Evolutionary conservation across 192 early-diverging fungal species (phyloP).

Genomic region (Gamsiella multidivaricata): DNA sequence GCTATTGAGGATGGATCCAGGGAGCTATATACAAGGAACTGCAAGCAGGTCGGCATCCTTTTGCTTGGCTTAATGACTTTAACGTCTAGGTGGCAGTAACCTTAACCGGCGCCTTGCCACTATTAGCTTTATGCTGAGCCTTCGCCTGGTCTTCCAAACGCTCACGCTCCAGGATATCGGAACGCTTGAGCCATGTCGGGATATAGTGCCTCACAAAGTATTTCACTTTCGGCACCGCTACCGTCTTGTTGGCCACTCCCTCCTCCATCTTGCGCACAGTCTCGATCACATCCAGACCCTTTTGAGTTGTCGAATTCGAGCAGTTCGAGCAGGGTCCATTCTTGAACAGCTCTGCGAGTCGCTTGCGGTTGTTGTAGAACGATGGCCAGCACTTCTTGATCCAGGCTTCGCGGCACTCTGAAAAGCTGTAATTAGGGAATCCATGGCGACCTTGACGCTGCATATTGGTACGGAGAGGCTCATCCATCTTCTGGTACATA

Average conservation of each 20-base stretch:
- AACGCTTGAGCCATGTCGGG: constrained; percentile 23
- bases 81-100: no score
- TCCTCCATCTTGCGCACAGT: constrained; percentile 46
- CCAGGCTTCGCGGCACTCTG: constrained; percentile 45
- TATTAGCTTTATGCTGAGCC: no score
- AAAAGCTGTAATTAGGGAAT: neutral
- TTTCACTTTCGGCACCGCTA: constrained; percentile 7
- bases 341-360: constrained; percentile 26
- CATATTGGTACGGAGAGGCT: constrained; percentile 19
- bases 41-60: no score
- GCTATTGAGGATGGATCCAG: no score
- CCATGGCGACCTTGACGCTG: neutral
- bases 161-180: constrained; percentile 17
- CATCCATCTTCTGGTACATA: constrained; percentile 35
- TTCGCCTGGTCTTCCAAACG: constrained; percentile 2
- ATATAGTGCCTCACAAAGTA: constrained; percentile 16
- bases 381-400: constrained; percentile 43
- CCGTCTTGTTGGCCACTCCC: constrained; percentile 25
- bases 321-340: constrained; percentile 1
- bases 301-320: neutral
- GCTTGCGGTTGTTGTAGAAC: constrained; percentile 45
- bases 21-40: no score
- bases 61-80: no score
- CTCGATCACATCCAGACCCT: constrained; percentile 10
- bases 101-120: no score